A percentile compares a stretch with the other conserved stretches of the same genome.
These are phyloP conservation scores for Fusarium bactridioides DNA, from an alignment of 2,329 filamentous ascomycete genomes.

Conservation along the genomic window DNA sequence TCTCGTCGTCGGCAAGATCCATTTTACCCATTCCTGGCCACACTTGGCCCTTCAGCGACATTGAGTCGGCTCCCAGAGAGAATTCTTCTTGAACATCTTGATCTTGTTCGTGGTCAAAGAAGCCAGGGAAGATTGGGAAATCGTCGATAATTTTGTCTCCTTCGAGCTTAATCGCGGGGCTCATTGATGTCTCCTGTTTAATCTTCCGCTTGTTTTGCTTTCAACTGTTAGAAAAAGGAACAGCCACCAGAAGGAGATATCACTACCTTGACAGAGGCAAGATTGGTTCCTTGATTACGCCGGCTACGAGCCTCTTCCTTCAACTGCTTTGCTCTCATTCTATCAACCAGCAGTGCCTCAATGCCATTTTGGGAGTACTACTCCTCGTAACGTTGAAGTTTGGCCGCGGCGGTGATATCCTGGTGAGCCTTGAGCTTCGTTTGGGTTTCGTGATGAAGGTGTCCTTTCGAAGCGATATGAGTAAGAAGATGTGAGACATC, in stretches of 20 bases:
- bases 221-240: conserved; percentile 11
- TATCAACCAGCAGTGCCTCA: conserved; percentile 76
- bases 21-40: conserved; percentile 85
- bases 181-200: conserved; percentile 37
- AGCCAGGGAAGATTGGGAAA: conserved; percentile 41
- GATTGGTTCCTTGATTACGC: conserved; percentile 43
- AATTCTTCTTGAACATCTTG: conserved; percentile 42
- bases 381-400: conserved; percentile 73
- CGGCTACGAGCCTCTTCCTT: conserved; percentile 67
- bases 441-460: conserved; percentile 84
- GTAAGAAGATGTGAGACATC: conserved; percentile 93
- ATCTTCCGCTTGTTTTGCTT: conserved; percentile 43
- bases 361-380: conserved; percentile 82
- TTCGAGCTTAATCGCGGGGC: conserved; percentile 41
- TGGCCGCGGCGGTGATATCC: conserved; percentile 69
- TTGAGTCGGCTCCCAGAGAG: conserved; percentile 40
- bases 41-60: conserved; percentile 72
- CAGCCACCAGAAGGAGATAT: neutral
- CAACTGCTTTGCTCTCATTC: conserved; percentile 78
- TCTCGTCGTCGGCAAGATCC: conserved; percentile 77
- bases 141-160: conserved; percentile 38
- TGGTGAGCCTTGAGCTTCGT: conserved; percentile 75
- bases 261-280: conserved; percentile 34
- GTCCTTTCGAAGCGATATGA: conserved; percentile 91
- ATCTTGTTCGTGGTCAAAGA: conserved; percentile 43